Conservation (phyloP, 139 green algal genomes). For the Chlamydomonas eustigma region DNA sequence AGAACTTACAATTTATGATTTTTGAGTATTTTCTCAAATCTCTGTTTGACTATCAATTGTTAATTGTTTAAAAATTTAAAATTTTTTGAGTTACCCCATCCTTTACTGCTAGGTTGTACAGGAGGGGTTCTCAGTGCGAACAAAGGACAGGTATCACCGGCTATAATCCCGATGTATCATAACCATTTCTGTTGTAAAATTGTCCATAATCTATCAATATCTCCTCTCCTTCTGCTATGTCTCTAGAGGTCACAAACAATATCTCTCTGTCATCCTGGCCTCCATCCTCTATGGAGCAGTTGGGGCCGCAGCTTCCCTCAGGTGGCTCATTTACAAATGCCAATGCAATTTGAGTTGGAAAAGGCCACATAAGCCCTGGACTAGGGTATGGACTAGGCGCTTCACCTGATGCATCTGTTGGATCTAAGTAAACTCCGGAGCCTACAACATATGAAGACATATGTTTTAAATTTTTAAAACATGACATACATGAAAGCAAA, state of each 20-base stretch:
- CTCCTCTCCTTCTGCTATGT: conserved; percentile 39
- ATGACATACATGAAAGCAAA: background rate
- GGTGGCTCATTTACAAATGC: background rate
- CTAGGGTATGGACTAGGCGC: background rate
- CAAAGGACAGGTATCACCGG: too few species aligned
- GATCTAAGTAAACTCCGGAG: background rate
- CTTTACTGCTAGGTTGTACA: too few species aligned
- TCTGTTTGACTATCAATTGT: too few species aligned
- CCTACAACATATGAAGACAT: background rate
- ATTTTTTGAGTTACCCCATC: too few species aligned
- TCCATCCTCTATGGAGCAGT: background rate
- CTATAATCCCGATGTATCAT: too few species aligned
- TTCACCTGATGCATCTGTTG: background rate
- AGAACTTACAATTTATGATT: too few species aligned
- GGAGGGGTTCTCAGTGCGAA: too few species aligned
- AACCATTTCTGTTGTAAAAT: conserved; percentile 36
- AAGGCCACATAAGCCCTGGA: background rate
- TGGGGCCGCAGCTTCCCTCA: background rate
- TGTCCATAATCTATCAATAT: conserved; percentile 58
- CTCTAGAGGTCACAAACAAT: conserved; percentile 27
- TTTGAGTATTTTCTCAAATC: too few species aligned
- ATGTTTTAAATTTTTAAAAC: background rate
- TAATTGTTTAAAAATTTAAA: too few species aligned
- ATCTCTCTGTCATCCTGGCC: conserved; percentile 19
- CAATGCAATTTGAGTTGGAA: background rate